Evolutionary conservation across 2,329 filamentous ascomycete species (phyloP).

Genomic region (Penicillium sp.): DNA sequence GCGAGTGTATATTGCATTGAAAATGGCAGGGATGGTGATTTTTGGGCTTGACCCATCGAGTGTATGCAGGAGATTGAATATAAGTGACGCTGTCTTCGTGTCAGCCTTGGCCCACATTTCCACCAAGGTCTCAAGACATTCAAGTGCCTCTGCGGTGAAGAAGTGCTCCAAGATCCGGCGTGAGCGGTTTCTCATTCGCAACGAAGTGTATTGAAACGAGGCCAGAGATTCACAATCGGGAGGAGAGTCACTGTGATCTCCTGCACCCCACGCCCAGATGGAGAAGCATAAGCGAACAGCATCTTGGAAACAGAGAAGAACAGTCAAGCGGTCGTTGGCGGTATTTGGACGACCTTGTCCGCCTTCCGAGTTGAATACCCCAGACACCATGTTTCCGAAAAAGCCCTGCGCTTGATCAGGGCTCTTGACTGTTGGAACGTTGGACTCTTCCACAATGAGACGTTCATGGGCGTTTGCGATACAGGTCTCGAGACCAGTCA

Average conservation of each 20-base stretch:
- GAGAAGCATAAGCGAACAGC: conserved; percentile 86
- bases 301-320: conserved; percentile 95
- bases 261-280: conserved; percentile 91
- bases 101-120: conserved; percentile 70
- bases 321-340: conserved; percentile 91
- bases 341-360: conserved; percentile 75
- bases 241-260: conserved; percentile 39
- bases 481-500: conserved; percentile 92
- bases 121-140: conserved; percentile 88
- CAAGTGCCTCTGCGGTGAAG: conserved; percentile 85
- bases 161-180: conserved; percentile 87
- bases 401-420: conserved; percentile 83
- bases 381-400: conserved; percentile 92
- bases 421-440: conserved; percentile 67
- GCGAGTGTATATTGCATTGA: conserved; percentile 93
- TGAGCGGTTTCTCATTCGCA: conserved; percentile 87
- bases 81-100: conserved; percentile 57
- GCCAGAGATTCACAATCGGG: conserved; percentile 70
- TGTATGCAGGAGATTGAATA: conserved; percentile 85
- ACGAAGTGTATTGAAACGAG: conserved; percentile 85
- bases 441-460: conserved; percentile 72
- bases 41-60: conserved; percentile 88
- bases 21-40: conserved; percentile 87
- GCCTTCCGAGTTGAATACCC: conserved; percentile 78
- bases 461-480: conserved; percentile 84